Conservation (phyloP, 2,329 filamentous ascomycete genomes). For the Boeremia exigua region DNA sequence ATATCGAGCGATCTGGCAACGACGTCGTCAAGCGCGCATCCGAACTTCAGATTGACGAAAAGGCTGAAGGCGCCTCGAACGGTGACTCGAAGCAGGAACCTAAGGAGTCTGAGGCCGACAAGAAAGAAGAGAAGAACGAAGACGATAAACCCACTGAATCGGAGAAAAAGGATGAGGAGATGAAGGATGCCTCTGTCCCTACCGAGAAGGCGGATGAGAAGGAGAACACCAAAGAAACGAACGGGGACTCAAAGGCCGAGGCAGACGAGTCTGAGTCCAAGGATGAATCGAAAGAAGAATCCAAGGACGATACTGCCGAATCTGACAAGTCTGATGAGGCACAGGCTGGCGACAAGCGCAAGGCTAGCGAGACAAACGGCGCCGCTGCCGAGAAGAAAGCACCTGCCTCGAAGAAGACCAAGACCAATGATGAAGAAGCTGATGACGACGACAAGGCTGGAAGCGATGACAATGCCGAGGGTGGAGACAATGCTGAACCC, state of each 20-base stretch:
- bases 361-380: conserved; percentile 34
- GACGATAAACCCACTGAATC: conserved; percentile 33
- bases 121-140: conserved; percentile 41
- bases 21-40: conserved; percentile 69
- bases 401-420: conserved; percentile 30
- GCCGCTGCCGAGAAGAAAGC: conserved; percentile 33
- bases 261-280: conserved; percentile 29
- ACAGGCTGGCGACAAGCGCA: conserved; percentile 46
- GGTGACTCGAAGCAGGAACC: conserved; percentile 40
- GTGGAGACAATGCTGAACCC: conserved; percentile 25
- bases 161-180: conserved; percentile 48
- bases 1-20: conserved; percentile 64
- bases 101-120: conserved; percentile 34
- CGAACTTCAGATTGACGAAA: conserved; percentile 64
- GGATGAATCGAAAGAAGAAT: conserved; percentile 24
- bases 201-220: conserved; percentile 38
- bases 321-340: conserved; percentile 26
- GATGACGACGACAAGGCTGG: conserved; percentile 39
- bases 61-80: conserved; percentile 44
- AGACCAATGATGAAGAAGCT: conserved; percentile 29
- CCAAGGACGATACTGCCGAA: conserved; percentile 16
- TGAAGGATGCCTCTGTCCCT: conserved; percentile 34
- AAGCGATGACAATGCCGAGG: conserved; percentile 28
- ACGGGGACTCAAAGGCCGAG: conserved; percentile 38
- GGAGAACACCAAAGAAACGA: conserved; percentile 35